Base-by-base conservation (phyloP, 2,329 filamentous ascomycete species). In the Exophiala alcalophila region DNA sequence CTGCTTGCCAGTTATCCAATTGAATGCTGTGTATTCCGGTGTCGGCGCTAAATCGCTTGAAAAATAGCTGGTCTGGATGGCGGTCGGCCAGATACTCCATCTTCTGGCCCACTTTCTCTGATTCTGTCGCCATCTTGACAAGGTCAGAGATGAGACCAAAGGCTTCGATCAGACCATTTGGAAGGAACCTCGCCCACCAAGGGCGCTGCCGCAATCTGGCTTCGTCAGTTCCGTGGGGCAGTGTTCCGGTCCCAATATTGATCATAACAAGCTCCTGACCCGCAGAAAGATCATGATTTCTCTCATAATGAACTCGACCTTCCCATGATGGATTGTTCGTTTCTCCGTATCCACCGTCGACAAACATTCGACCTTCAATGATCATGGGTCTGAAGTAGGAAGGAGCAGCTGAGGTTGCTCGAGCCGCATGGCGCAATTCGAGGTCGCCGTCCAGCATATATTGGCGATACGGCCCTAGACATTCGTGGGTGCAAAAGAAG, bases 271-370 rank as follows among this genome's bases (percentile, higher is more conserved):
- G 29, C 25, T 39, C 43, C 32, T 42, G 29, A 5, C 44, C 30
- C 19, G 37, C 33, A 10, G 36, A 20, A 7, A 52, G 30, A 24
- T 42, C 26, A 15, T 52, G 47, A 28, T 50, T 48, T 21, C 29
- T 19, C n/a, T 48, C 29, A 28, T 50, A 54, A 20, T 54, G 52
- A 19, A 44, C 38, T 24, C 43, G 36, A 21, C 45, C 47, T 15
- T 50, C 50, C 40, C 49, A 51, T 7, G 52, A 52, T 9, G 52
- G 52, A 19, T 54, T 54, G 32, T 54, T 54, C 12, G 49, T 54
- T 9, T 50, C 30, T 14, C 52, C 52, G 8, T 44, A 48, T 9
- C 49, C 52, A 4, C 50, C 52, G 36, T 55, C 52, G 7, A 49
- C 39, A 21, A 51, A 49, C 10, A 15, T 35, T 10, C 40, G 30